Conservation (phyloP, 192 early-diverging fungal species). For the Podila horticola region DNA sequence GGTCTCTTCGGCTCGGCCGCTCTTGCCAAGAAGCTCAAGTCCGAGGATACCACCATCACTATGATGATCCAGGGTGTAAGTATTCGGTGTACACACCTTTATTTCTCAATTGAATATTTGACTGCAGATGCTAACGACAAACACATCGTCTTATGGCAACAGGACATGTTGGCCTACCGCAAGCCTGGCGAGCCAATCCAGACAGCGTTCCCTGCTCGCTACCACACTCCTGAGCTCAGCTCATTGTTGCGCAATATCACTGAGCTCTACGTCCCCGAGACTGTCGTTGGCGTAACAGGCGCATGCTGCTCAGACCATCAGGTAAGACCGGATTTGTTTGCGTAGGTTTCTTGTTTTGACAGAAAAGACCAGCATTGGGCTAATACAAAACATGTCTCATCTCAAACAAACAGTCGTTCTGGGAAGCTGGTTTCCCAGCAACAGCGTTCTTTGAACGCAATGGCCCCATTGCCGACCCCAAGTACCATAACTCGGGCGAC, state of each 20-base stretch:
- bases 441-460: slow-evolving; percentile 60
- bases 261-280: slow-evolving; percentile 50
- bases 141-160: background rate
- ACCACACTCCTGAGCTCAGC: slow-evolving; percentile 48
- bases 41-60: slow-evolving; percentile 30
- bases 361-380: no score
- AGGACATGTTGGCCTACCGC: slow-evolving; percentile 58
- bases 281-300: slow-evolving; percentile 43
- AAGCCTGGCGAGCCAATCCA: slow-evolving; percentile 57
- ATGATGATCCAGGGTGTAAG: slow-evolving; percentile 57
- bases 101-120: no score
- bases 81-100: background rate
- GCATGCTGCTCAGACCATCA: slow-evolving; percentile 60
- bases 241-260: slow-evolving; percentile 50
- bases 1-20: slow-evolving; percentile 56
- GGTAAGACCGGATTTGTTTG: background rate
- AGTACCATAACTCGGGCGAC: slow-evolving; percentile 57
- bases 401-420: slow-evolving; percentile 37
- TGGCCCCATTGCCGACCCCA: slow-evolving; percentile 58
- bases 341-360: background rate
- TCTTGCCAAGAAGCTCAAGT: slow-evolving; percentile 43
- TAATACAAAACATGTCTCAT: no score
- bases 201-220: slow-evolving; percentile 53
- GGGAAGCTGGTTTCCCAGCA: slow-evolving; percentile 51
- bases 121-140: background rate